These are phyloP conservation scores for Seminavis robusta DNA, from an alignment of 108 stramenopile genomes.

Conservation along the genomic window DNA sequence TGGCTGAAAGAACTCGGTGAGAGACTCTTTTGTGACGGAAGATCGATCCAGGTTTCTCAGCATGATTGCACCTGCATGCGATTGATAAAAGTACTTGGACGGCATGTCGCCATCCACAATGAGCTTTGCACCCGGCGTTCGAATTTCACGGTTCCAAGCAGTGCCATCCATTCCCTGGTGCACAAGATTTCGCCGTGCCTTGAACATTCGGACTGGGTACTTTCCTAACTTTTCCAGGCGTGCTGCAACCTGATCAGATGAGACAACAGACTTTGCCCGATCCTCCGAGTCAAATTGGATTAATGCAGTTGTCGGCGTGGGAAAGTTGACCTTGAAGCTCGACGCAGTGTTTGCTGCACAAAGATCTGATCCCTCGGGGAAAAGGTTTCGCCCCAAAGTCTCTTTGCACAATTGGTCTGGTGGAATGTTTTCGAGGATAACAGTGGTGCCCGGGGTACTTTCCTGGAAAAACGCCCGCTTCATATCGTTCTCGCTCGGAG, in stretches of 20 bases:
- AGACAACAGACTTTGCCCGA: conserved; percentile 52
- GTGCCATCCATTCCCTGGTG: conserved; percentile 46
- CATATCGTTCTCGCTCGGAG: conserved; percentile 30
- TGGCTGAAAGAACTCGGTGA: conserved; percentile 67
- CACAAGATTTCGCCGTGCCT: conserved; percentile 68
- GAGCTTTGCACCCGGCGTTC: conserved; percentile 38
- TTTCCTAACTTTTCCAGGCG: conserved; percentile 46
- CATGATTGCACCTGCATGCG: conserved; percentile 63
- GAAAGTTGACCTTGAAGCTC: conserved; percentile 54
- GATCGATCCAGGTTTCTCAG: conserved; percentile 63
- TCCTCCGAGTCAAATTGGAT: conserved; percentile 60
- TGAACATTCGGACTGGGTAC: conserved; percentile 54
- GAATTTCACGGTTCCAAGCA: conserved; percentile 30
- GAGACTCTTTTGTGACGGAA: conserved; percentile 55
- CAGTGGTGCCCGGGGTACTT: conserved; percentile 31
- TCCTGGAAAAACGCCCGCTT: conserved; percentile 31
- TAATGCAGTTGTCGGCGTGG: conserved; percentile 56
- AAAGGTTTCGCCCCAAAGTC: conserved; percentile 42
- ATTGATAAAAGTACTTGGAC: conserved; percentile 65
- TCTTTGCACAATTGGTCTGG: conserved; percentile 29
- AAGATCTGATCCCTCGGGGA: conserved; percentile 54
- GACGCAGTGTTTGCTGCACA: conserved; percentile 56
- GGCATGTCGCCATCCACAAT: conserved; percentile 83
- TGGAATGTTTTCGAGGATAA: conserved; percentile 62
- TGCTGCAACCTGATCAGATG: conserved; percentile 43